Base-by-base conservation (phyloP, 2,329 filamentous ascomycete species). In the Cladosporium austrohemisphaericum region DNA sequence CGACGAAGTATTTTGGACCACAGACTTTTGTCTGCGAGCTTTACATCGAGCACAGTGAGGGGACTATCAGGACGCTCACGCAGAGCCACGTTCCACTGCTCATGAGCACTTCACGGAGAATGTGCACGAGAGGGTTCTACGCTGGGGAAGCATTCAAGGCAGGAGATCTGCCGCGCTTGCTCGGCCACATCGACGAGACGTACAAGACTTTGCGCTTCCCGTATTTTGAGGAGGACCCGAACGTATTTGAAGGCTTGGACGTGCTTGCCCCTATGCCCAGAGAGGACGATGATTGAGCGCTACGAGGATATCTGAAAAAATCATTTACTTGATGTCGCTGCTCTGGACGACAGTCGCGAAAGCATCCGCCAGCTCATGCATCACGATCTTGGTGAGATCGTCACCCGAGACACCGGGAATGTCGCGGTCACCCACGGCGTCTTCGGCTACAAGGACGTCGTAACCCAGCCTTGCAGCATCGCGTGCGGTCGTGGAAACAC, bases 371-470 rank as follows among this genome's bases (percentile, higher is more conserved):
- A 86, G 66, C 65, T 86, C 83, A 5, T 72, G 70, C 56, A 86
- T 64, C 2, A 71, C 72, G 52, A 77, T 74, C 63, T 70, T 70
- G 7, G 70, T 76, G 18, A 85, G 60, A 49, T 82, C 74, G 9
- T 75, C 73, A 0, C 77, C 81, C 5, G 70, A 68, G 0, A 75
- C 77, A 1, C 82, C 82, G 1, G 83, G 83, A 36, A 86, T 84
- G 61, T 85, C 75, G 7, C 84, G 66, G 63, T 86, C 83, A 0
- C 84, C 83, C 29, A 87, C 76, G 0, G 73, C 81, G 61, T 85
- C 84, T 57, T 77, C 71, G 0, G 75, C 78, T 18, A 86, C 61
- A 1, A 85, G 49, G 19, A 85, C 76, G 60, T 87, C 81, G 59
- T 81, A 85, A 0, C 81, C 84, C 26, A 73, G 69, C 63, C 86